A percentile compares a stretch with the other conserved stretches of the same genome.
Evolutionary conservation across 2,329 filamentous ascomycete species (phyloP).

Genomic region (Cercospora citrullina): DNA sequence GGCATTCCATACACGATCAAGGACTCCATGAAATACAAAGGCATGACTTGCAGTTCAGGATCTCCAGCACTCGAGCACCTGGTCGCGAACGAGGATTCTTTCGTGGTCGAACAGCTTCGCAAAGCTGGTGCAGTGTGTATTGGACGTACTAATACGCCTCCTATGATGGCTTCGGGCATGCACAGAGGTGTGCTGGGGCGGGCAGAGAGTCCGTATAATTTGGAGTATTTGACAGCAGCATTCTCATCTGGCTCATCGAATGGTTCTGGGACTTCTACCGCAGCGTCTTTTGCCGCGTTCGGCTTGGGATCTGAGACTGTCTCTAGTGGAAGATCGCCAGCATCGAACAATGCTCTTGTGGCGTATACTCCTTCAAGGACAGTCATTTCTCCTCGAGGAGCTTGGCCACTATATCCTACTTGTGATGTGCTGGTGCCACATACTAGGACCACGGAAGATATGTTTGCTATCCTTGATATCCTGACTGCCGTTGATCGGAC

Average conservation of each 20-base stretch:
- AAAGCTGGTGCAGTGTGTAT: conserved; percentile 54
- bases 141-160: conserved; percentile 61
- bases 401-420: conserved; percentile 57
- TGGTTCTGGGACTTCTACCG: conserved; percentile 54
- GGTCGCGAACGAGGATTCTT: conserved; percentile 55
- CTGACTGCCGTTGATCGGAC: conserved; percentile 48
- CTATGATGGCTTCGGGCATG: conserved; percentile 61
- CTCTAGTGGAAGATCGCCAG: conserved; percentile 57
- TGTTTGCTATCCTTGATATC: conserved; percentile 53
- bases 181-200: conserved; percentile 58
- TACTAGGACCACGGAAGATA: conserved; percentile 52
- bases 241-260: conserved; percentile 61
- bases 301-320: conserved; percentile 59
- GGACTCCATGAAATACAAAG: conserved; percentile 57
- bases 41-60: conserved; percentile 56
- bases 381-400: conserved; percentile 53
- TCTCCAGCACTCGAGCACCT: conserved; percentile 57
- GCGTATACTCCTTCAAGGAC: conserved; percentile 59
- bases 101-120: conserved; percentile 50
- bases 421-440: conserved; percentile 59
- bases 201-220: conserved; percentile 59
- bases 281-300: conserved; percentile 55
- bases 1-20: conserved; percentile 61
- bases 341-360: conserved; percentile 58
- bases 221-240: conserved; percentile 54